phyloP scores from a whole-genome alignment of 306 rosid genomes.

The Cicer chorassanicum region DNA sequence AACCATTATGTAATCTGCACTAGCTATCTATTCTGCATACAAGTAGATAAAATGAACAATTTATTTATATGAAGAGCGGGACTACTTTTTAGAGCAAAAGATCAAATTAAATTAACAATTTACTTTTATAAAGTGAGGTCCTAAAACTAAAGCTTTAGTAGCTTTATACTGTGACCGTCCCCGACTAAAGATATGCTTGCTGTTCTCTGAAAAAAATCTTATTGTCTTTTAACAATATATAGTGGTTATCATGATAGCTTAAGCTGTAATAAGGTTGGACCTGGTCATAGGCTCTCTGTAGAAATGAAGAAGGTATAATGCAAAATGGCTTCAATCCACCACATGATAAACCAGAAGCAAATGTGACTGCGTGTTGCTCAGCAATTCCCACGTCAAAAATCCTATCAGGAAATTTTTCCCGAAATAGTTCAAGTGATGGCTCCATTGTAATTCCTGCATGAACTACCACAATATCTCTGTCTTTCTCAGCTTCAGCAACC shows the following conservation, averaged over 20 bases:
- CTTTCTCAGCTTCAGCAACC: slow-evolving; percentile 74
- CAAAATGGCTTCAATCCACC: slow-evolving; percentile 97
- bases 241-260: background rate
- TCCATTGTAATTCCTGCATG: slow-evolving; percentile 85
- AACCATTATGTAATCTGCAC: slow-evolving; percentile 34
- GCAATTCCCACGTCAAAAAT: slow-evolving; percentile 92
- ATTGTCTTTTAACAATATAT: slow-evolving; percentile 19
- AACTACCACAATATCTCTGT: slow-evolving; percentile 82
- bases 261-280: slow-evolving; percentile 48
- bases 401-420: slow-evolving; percentile 71
- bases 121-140: background rate
- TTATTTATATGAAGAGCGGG: background rate
- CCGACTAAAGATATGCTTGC: slow-evolving; percentile 1
- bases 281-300: slow-evolving; percentile 96
- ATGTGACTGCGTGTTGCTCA: slow-evolving; percentile 97
- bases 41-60: background rate
- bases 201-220: slow-evolving; percentile 25
- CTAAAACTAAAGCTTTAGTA: background rate
- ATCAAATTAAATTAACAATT: background rate
- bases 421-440: slow-evolving; percentile 71
- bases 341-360: slow-evolving; percentile 90
- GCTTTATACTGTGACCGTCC: background rate
- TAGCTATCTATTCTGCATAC: slow-evolving; percentile 29
- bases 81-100: background rate
- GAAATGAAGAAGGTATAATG: slow-evolving; percentile 81